Evolutionary conservation across 306 rosid genomes (phyloP).

Genomic region (Cicer cuneatum): DNA sequence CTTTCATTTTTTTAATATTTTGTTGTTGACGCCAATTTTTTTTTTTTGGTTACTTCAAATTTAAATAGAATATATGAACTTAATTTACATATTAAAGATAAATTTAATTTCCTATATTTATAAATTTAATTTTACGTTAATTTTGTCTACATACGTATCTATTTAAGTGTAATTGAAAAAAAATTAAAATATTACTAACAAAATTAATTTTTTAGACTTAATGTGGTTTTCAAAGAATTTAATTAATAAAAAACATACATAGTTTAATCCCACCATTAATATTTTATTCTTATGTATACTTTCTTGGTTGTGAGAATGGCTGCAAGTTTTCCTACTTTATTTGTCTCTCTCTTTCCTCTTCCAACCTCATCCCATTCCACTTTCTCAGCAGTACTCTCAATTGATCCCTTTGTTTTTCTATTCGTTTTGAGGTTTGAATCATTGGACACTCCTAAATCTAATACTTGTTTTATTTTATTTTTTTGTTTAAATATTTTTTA

Average conservation of each 20-base stretch:
- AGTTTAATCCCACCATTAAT: constrained; percentile 51
- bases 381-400: constrained; percentile 52
- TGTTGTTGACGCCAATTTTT: too few relatives aligned
- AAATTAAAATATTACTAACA: too few relatives aligned
- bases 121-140: too few relatives aligned
- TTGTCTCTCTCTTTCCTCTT: constrained; percentile 42
- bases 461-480: constrained; percentile 25
- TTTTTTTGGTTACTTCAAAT: too few relatives aligned
- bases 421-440: constrained; percentile 62
- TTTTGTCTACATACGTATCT: too few relatives aligned
- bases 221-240: constrained; percentile 45
- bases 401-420: constrained; percentile 59
- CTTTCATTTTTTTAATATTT: not conserved
- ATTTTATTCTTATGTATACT: constrained; percentile 42
- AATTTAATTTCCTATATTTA: too few relatives aligned
- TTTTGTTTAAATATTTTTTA: not conserved
- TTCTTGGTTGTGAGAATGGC: constrained; percentile 47
- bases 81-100: too few relatives aligned
- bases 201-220: not conserved
- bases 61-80: too few relatives aligned
- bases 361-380: constrained; percentile 49
- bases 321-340: constrained; percentile 47
- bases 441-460: constrained; percentile 51
- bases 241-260: constrained; percentile 43
- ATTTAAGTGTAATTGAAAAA: too few relatives aligned